These are phyloP conservation scores for Mycena rebaudengoi DNA, from an alignment of 768 basidiomycete genomes.

Conservation along the genomic window DNA sequence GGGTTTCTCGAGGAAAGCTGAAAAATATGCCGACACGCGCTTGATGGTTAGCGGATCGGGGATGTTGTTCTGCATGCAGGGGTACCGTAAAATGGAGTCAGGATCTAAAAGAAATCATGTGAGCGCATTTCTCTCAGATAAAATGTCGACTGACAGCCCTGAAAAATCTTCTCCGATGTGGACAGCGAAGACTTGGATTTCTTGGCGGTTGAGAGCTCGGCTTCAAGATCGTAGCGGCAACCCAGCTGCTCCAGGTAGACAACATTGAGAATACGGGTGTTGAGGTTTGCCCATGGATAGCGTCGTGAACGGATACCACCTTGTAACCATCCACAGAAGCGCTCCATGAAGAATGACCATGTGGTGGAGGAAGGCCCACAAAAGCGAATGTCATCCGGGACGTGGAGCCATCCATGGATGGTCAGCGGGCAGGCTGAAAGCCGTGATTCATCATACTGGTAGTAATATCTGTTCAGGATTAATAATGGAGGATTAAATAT, in stretches of 20 bases:
- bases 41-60: constrained; percentile 8
- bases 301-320: constrained; percentile 27
- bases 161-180: neutral
- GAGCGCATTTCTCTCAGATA: neutral
- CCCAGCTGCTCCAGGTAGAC: constrained; percentile 37
- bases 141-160: neutral
- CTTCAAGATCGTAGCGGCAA: constrained; percentile 32
- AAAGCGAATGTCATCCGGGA: constrained; percentile 38
- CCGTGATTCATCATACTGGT: constrained; percentile 33
- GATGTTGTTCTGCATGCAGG: constrained; percentile 8
- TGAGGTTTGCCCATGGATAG: constrained; percentile 39
- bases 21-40: constrained; percentile 25
- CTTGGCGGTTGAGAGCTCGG: constrained; percentile 12
- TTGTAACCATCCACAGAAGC: constrained; percentile 40
- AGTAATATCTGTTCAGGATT: too few relatives aligned
- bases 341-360: constrained; percentile 49
- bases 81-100: constrained; percentile 19
- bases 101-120: constrained; percentile 24
- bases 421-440: constrained; percentile 40
- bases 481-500: too few relatives aligned
- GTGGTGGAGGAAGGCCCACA: constrained; percentile 42
- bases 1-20: constrained; percentile 3
- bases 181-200: neutral
- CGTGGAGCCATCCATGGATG: constrained; percentile 45
- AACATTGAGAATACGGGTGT: constrained; percentile 32